Evolutionary conservation across 2,329 filamentous ascomycete species (phyloP).

Genomic region (Ophiosphaerella korrae): DNA sequence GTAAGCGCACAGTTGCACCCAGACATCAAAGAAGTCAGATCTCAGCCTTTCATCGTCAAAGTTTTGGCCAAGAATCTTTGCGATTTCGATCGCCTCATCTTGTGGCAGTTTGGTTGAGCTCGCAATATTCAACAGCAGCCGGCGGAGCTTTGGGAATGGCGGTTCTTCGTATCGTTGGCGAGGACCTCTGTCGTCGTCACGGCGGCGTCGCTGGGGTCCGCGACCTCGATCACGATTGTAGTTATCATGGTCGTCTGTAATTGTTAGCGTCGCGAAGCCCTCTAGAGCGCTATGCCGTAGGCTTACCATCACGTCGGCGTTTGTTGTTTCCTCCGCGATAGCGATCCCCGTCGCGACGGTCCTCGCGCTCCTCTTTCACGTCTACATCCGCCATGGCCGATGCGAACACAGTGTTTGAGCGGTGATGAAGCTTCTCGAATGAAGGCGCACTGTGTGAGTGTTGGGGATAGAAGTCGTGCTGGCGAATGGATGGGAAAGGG

Average conservation of each 20-base stretch:
- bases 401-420: conserved; percentile 13
- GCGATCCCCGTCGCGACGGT: conserved; percentile 33
- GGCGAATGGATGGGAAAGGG: background rate
- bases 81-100: conserved; percentile 46
- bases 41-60: conserved; percentile 77
- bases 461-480: background rate
- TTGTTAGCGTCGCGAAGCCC: conserved; percentile 6
- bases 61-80: conserved; percentile 76
- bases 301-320: conserved; percentile 41
- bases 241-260: conserved; percentile 35
- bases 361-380: conserved; percentile 36
- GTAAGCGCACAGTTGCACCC: conserved; percentile 69
- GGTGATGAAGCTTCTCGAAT: conserved; percentile 15
- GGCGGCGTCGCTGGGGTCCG: conserved; percentile 38
- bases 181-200: conserved; percentile 32
- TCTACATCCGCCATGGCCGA: conserved; percentile 38
- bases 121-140: conserved; percentile 45
- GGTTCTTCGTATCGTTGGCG: conserved; percentile 45
- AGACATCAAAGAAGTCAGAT: conserved; percentile 72
- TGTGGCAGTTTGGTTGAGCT: conserved; percentile 44
- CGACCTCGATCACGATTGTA: conserved; percentile 35
- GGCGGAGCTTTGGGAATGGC: conserved; percentile 40
- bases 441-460: conserved; percentile 9
- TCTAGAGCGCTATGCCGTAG: background rate
- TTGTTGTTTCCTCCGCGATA: conserved; percentile 35